Evolutionary conservation across 148 eudicot species (phyloP).

Genomic region (Diospyros lotus): DNA sequence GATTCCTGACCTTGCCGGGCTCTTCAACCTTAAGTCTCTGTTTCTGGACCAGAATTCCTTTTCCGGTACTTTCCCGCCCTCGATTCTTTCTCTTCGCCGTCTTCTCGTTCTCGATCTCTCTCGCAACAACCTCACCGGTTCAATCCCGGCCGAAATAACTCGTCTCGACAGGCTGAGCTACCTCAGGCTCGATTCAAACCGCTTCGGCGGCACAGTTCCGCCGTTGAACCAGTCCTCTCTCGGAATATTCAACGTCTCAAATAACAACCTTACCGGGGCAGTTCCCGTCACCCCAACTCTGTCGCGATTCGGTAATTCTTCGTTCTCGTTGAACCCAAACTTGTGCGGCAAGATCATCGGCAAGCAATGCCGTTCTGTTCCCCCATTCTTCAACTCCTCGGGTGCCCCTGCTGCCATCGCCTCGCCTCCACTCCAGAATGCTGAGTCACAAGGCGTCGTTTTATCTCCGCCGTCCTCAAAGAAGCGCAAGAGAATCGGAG

Average conservation of each 20-base stretch:
- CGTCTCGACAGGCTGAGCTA: conserved; percentile 40
- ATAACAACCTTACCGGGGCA: conserved; percentile 55
- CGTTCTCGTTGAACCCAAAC: conserved; percentile 46
- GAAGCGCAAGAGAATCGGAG: conserved; percentile 31
- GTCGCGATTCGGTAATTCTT: conserved; percentile 27
- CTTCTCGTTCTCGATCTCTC: conserved; percentile 58
- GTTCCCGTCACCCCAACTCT: conserved; percentile 50
- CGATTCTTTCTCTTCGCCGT: conserved; percentile 36
- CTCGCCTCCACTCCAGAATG: conserved; percentile 21
- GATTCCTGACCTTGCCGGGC: conserved; percentile 52
- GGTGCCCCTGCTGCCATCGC: conserved; percentile 18
- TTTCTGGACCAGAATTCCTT: conserved; percentile 50
- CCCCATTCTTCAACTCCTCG: conserved; percentile 60
- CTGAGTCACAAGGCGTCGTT: conserved; percentile 26
- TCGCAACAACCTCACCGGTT: conserved; percentile 50
- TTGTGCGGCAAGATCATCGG: conserved; percentile 60
- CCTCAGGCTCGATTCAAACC: conserved; percentile 56
- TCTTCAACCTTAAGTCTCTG: conserved; percentile 52
- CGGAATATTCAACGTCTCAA: conserved; percentile 45
- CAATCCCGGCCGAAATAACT: conserved; percentile 32
- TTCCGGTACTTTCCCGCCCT: conserved; percentile 43
- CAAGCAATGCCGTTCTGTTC: conserved; percentile 35
- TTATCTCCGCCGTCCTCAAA: conserved; percentile 24
- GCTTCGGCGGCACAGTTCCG: conserved; percentile 49
- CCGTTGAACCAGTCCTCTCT: conserved; percentile 54